Conservation (phyloP, 2,329 filamentous ascomycete species). For the Penicillium aurantiogriseum region DNA sequence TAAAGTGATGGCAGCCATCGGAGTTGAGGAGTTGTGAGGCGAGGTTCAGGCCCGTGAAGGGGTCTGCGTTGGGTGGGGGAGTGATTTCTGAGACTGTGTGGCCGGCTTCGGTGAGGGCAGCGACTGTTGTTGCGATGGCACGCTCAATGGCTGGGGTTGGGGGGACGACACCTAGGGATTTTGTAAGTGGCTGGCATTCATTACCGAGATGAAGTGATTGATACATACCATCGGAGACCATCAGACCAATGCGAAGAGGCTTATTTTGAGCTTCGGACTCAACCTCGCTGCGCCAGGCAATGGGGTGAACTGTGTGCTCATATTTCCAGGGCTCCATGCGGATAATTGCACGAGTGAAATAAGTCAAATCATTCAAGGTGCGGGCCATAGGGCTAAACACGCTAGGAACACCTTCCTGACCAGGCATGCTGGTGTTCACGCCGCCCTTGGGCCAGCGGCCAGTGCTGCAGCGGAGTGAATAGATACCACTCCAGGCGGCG, state of each 20-base stretch:
- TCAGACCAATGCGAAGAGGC: constrained; percentile 70
- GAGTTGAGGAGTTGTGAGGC: constrained; percentile 79
- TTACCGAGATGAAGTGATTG: background rate
- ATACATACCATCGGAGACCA: constrained; percentile 65
- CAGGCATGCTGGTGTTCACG: constrained; percentile 82
- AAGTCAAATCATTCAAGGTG: constrained; percentile 76
- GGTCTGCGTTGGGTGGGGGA: constrained; percentile 70
- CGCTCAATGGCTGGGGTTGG: constrained; percentile 80
- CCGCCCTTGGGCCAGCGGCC: constrained; percentile 87
- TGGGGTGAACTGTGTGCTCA: constrained; percentile 78
- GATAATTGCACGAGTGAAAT: constrained; percentile 77
- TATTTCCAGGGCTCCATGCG: constrained; percentile 85
- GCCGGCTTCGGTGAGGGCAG: constrained; percentile 67
- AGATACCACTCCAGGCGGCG: constrained; percentile 87
- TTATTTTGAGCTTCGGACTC: constrained; percentile 61
- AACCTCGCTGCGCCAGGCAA: constrained; percentile 70
- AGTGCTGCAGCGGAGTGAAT: constrained; percentile 80
- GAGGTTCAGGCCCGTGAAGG: constrained; percentile 72
- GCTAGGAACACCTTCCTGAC: constrained; percentile 83
- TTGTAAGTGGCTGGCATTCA: background rate
- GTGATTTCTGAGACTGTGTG: constrained; percentile 69
- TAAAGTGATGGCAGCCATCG: constrained; percentile 79
- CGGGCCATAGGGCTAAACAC: constrained; percentile 92
- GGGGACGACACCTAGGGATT: constrained; percentile 67
- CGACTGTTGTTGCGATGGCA: constrained; percentile 68